Evolutionary conservation across 352 stramenopile species (phyloP).

Genomic region (Phytophthora syringae): DNA sequence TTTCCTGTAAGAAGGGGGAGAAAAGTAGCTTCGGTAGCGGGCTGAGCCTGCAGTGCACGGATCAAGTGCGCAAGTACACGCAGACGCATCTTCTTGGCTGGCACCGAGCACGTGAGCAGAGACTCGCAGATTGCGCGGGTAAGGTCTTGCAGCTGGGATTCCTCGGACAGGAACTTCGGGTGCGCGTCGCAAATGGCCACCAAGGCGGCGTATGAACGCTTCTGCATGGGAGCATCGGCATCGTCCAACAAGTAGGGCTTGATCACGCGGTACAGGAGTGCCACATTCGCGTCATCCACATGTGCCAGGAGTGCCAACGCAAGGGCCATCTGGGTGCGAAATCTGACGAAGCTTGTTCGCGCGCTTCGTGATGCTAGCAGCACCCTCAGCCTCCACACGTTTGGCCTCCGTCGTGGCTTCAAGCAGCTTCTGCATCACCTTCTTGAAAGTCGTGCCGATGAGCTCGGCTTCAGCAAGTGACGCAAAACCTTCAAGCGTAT

Average conservation of each 20-base stretch:
- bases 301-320: slow-evolving; percentile 78
- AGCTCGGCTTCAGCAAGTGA: slow-evolving; percentile 72
- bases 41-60: slow-evolving; percentile 74
- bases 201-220: slow-evolving; percentile 87
- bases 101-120: slow-evolving; percentile 94
- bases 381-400: slow-evolving; percentile 52
- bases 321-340: slow-evolving; percentile 81
- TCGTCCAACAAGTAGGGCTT: slow-evolving; percentile 90
- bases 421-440: slow-evolving; percentile 90
- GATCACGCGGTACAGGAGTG: slow-evolving; percentile 88
- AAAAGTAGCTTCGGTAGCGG: slow-evolving; percentile 52
- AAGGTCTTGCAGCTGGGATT: slow-evolving; percentile 91
- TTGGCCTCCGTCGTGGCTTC: slow-evolving; percentile 85
- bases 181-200: slow-evolving; percentile 89
- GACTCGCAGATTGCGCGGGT: slow-evolving; percentile 94
- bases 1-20: too few species aligned
- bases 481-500: slow-evolving; percentile 86
- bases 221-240: slow-evolving; percentile 87
- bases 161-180: slow-evolving; percentile 73
- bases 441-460: slow-evolving; percentile 81
- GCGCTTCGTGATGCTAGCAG: slow-evolving; percentile 48
- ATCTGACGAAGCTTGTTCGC: slow-evolving; percentile 62
- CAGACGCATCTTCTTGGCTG: slow-evolving; percentile 95
- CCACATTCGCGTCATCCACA: slow-evolving; percentile 80
- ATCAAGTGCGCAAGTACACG: slow-evolving; percentile 90